Evolutionary conservation across 805 yeast genomes (phyloP).

Genomic region (Candida sphagnicola): DNA sequence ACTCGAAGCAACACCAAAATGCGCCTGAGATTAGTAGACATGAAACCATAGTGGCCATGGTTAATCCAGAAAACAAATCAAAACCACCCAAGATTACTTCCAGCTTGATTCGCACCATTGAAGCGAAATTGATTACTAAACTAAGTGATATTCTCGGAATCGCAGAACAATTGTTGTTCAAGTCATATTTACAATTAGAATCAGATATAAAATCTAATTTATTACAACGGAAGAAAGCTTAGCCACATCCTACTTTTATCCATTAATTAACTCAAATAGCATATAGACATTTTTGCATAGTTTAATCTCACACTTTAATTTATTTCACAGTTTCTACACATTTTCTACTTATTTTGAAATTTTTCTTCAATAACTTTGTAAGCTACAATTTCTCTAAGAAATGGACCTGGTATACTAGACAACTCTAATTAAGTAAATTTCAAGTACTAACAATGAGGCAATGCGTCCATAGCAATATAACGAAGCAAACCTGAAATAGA

Average conservation of each 20-base stretch:
- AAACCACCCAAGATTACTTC: background rate
- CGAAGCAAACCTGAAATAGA: no score
- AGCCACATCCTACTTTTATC: no score
- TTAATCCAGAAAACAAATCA: background rate
- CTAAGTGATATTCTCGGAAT: conserved; percentile 1
- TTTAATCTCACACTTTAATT: no score
- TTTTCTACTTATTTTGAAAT: background rate
- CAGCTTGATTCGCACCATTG: background rate
- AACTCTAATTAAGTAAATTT: no score
- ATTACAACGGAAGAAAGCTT: background rate
- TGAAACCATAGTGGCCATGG: background rate
- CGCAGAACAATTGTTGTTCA: background rate
- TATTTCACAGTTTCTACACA: background rate
- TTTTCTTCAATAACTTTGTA: no score
- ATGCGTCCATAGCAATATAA: no score
- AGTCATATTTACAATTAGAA: conserved; percentile 1
- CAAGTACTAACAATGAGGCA: no score
- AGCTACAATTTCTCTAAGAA: no score
- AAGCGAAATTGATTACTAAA: background rate
- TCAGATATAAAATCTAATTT: background rate
- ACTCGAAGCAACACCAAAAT: conserved; percentile 3
- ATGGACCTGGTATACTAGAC: no score
- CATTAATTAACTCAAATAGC: no score
- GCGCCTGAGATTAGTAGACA: background rate
- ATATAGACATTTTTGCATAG: background rate